Percentiles rank a stretch among this genome's conserved stretches.
Evolutionary conservation across 164 flowering plant species (phyloP).

Genomic region (Liriodendron chinense): DNA sequence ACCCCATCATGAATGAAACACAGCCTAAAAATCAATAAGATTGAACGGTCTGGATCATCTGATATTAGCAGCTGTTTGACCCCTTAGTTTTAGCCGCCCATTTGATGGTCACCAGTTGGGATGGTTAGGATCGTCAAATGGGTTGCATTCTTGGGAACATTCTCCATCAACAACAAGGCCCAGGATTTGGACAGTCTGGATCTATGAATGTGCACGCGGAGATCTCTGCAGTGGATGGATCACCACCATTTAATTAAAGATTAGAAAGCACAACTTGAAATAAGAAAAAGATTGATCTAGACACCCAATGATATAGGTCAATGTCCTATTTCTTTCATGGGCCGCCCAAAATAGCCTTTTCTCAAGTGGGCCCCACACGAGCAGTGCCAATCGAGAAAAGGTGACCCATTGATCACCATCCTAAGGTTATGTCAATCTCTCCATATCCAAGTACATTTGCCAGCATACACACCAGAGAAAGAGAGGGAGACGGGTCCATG

Average conservation of each 20-base stretch:
- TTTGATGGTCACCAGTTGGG: no score
- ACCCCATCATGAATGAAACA: no score
- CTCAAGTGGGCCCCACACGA: not conserved
- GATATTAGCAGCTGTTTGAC: no score
- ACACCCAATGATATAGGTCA: not conserved
- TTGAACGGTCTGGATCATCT: no score
- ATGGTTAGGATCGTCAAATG: no score
- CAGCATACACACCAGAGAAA: not conserved
- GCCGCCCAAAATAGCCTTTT: not conserved
- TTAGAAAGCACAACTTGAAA: not conserved
- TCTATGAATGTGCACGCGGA: not conserved
- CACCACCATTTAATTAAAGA: not conserved
- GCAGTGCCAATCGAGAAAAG: not conserved
- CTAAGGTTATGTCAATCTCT: constrained; percentile 10
- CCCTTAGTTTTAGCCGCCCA: no score
- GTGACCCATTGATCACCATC: not conserved
- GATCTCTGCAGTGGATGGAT: not conserved
- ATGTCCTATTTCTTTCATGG: not conserved
- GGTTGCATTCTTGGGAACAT: no score
- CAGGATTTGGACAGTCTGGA: not conserved
- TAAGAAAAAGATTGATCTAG: not conserved
- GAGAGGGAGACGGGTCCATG: not conserved
- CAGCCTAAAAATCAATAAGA: no score
- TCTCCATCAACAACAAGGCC: not conserved
- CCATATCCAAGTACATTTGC: constrained; percentile 5